phyloP scores from a whole-genome alignment of 2,329 filamentous ascomycete species.

The Fusarium penzigii region DNA sequence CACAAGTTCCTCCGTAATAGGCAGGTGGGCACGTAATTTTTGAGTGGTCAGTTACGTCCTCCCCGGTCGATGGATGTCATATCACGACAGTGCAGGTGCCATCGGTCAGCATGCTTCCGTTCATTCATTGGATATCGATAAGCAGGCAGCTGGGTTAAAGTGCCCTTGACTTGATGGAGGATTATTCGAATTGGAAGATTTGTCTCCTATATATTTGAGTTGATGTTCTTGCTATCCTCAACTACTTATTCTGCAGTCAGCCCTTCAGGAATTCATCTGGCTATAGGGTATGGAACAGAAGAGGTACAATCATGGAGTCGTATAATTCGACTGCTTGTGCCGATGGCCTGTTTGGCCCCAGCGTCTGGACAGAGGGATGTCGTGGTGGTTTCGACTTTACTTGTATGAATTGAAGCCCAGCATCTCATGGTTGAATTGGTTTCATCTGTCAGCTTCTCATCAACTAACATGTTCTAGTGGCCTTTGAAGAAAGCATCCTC shows the following conservation, averaged over 20 bases:
- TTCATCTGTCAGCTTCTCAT: too few relatives aligned
- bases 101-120: too few relatives aligned
- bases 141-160: too few relatives aligned
- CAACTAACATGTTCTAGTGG: slow-evolving; percentile 23
- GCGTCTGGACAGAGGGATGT: slow-evolving; percentile 30
- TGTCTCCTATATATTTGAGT: neutral
- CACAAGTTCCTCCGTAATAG: neutral
- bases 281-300: neutral
- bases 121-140: too few relatives aligned
- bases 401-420: slow-evolving; percentile 12
- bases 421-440: too few relatives aligned
- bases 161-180: too few relatives aligned
- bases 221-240: neutral
- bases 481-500: slow-evolving; percentile 33
- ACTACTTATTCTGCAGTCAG: neutral
- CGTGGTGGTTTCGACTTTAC: slow-evolving; percentile 36
- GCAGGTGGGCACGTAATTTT: neutral
- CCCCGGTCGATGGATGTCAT: too few relatives aligned
- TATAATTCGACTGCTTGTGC: slow-evolving; percentile 30
- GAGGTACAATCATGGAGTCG: slow-evolving; percentile 10
- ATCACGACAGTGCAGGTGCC: too few relatives aligned
- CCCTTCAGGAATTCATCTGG: neutral
- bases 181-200: too few relatives aligned
- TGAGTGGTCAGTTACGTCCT: too few relatives aligned
- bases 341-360: slow-evolving; percentile 33